A percentile compares a stretch with the other conserved stretches of the same genome.
Conservation (phyloP, 2,329 filamentous ascomycete genomes). For the Epichloe elymi region DNA sequence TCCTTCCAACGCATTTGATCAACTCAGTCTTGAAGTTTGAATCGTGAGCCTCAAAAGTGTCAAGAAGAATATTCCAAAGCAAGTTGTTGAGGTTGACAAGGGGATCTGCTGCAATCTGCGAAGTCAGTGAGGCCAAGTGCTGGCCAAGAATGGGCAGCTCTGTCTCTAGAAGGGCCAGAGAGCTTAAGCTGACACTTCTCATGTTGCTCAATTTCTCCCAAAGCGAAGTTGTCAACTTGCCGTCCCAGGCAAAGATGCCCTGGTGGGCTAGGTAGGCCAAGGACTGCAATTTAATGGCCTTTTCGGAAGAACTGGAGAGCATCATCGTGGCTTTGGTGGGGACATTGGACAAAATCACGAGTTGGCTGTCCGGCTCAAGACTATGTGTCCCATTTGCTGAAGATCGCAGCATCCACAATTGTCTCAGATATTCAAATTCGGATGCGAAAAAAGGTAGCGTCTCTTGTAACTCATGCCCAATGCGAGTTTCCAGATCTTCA, state of each 20-base stretch:
- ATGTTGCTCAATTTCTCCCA: constrained; percentile 41
- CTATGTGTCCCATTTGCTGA: background rate
- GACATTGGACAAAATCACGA: constrained; percentile 34
- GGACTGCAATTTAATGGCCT: constrained; percentile 30
- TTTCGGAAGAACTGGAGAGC: constrained; percentile 19
- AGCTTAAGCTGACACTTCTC: constrained; percentile 41
- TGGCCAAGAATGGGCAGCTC: constrained; percentile 50
- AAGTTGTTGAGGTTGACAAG: constrained; percentile 33
- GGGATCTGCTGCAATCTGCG: constrained; percentile 36
- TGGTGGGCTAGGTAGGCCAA: constrained; percentile 33
- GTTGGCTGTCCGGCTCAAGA: constrained; percentile 19
- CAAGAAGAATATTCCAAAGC: constrained; percentile 32
- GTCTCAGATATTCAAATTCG: constrained; percentile 45
- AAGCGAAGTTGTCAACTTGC: constrained; percentile 30
- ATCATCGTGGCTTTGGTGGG: constrained; percentile 21
- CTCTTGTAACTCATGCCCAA: constrained; percentile 27
- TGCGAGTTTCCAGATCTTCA: constrained; percentile 32
- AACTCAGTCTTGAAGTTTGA: constrained; percentile 17
- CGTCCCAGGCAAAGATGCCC: constrained; percentile 25
- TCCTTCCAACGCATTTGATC: constrained; percentile 14
- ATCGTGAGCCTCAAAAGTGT: constrained; percentile 28
- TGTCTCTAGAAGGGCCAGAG: constrained; percentile 48
- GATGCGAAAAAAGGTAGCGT: constrained; percentile 36
- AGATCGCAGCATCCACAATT: constrained; percentile 32
- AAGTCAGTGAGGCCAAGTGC: constrained; percentile 36